These are phyloP conservation scores for Fusarium pseudoanthophilum DNA, from an alignment of 2,329 filamentous ascomycete genomes.

Conservation along the genomic window DNA sequence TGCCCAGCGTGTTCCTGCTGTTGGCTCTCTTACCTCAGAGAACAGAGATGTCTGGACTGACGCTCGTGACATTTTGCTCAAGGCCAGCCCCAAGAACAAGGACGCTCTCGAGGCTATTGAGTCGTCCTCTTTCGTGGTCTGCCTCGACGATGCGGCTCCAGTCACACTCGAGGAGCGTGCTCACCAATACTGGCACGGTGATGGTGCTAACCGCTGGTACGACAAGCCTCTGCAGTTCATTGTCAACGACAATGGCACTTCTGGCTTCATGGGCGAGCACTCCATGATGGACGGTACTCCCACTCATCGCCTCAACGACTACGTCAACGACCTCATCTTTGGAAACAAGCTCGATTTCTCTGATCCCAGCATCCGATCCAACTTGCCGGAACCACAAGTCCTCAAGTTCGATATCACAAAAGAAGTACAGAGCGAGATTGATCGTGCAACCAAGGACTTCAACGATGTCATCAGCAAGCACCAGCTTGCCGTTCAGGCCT, in stretches of 20 bases:
- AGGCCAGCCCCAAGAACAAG: slow-evolving; percentile 82
- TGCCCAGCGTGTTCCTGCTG: slow-evolving; percentile 75
- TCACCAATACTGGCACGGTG: slow-evolving; percentile 97
- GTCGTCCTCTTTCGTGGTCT: slow-evolving; percentile 89
- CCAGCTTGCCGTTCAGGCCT: slow-evolving; percentile 92
- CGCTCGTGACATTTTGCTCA: slow-evolving; percentile 79
- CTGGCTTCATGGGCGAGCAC: slow-evolving; percentile 98
- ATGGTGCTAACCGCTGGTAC: slow-evolving; percentile 95
- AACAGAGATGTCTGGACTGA: slow-evolving; percentile 95
- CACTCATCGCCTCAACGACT: slow-evolving; percentile 96
- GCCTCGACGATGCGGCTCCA: slow-evolving; percentile 89
- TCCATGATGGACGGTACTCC: slow-evolving; percentile 99
- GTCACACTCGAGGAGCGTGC: slow-evolving; percentile 96
- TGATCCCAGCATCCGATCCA: slow-evolving; percentile 79
- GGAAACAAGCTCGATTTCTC: slow-evolving; percentile 94
- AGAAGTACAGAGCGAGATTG: slow-evolving; percentile 80
- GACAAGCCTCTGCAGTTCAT: slow-evolving; percentile 99
- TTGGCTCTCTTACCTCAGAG: slow-evolving; percentile 88
- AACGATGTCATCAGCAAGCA: slow-evolving; percentile 83
- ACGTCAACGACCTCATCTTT: slow-evolving; percentile 90
- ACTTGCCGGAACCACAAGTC: slow-evolving; percentile 81
- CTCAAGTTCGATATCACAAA: slow-evolving; percentile 83
- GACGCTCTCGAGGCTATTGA: slow-evolving; percentile 83
- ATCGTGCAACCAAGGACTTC: slow-evolving; percentile 83
- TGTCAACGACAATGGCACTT: slow-evolving; percentile 96